Evolutionary conservation across 305 asterid genomes (phyloP).

Genomic region (Solanum aculeatissimum): DNA sequence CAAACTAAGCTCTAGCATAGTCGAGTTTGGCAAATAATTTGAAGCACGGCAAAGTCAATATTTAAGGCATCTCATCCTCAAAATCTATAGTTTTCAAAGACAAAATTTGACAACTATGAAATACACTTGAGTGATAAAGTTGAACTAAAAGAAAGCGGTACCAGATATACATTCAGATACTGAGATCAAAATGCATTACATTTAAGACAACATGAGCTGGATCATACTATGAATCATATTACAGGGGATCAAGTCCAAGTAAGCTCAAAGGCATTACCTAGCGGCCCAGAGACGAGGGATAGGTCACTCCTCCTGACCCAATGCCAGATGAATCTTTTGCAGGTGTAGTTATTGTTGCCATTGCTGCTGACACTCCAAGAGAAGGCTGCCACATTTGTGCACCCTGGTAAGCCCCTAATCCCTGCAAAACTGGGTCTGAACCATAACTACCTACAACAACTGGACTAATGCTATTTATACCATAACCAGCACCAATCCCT

Average conservation of each 20-base stretch:
- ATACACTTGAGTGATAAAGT: neutral
- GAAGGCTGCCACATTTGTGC: conserved; percentile 29
- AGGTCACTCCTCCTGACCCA: conserved; percentile 15
- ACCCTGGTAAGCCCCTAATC: conserved; percentile 38
- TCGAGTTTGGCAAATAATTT: neutral
- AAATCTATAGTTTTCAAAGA: neutral
- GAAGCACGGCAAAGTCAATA: neutral
- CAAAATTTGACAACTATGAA: neutral
- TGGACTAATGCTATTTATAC: conserved; percentile 31
- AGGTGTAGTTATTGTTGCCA: conserved; percentile 1
- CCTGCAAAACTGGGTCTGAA: conserved; percentile 44
- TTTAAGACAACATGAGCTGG: neutral
- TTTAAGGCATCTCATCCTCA: neutral
- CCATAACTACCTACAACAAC: conserved; percentile 41
- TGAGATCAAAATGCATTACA: neutral
- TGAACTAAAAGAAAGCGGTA: neutral
- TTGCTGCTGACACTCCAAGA: conserved; percentile 23
- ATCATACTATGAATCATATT: neutral
- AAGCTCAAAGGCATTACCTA: conserved; percentile 21
- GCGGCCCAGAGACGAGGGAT: conserved; percentile 27
- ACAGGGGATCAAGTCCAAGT: neutral
- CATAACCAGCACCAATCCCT: conserved; percentile 40
- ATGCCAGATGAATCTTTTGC: conserved; percentile 24
- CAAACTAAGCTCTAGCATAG: neutral
- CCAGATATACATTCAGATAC: neutral